phyloP scores from a whole-genome alignment of 1,284 basidiomycete species.

The Leccinum pachyderme region DNA sequence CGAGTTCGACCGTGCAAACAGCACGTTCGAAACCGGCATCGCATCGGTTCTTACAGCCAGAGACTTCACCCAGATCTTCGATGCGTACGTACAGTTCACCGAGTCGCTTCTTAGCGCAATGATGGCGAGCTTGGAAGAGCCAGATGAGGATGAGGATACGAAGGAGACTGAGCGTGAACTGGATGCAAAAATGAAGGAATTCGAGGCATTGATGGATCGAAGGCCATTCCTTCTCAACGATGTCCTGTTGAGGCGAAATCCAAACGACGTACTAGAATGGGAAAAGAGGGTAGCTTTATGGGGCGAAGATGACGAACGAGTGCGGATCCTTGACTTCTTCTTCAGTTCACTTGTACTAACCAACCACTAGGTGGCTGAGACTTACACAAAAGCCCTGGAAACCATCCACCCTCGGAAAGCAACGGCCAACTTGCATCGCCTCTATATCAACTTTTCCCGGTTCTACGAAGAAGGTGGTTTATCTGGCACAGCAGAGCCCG shows the following conservation, averaged over 20 bases:
- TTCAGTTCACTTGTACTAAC: conserved; percentile 7
- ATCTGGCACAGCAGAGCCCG: conserved; percentile 72
- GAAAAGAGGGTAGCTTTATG: conserved; percentile 95
- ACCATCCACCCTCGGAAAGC: conserved; percentile 90
- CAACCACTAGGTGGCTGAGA: conserved; percentile 76
- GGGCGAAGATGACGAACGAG: conserved; percentile 92
- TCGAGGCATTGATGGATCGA: conserved; percentile 94
- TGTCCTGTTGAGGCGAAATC: conserved; percentile 90
- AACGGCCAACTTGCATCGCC: conserved; percentile 85
- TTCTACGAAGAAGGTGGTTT: conserved; percentile 97
- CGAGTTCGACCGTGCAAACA: conserved; percentile 88
- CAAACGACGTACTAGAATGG: conserved; percentile 99
- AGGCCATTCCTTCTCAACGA: conserved; percentile 97
- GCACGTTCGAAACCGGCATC: conserved; percentile 89
- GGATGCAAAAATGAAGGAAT: conserved; percentile 88
- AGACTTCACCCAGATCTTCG: conserved; percentile 98
- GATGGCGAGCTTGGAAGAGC: conserved; percentile 80
- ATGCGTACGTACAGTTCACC: conserved; percentile 93
- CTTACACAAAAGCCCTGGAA: conserved; percentile 87
- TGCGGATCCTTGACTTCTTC: conserved; percentile 27
- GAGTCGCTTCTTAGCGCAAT: conserved; percentile 90
- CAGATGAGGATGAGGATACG: conserved; percentile 70
- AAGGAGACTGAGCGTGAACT: conserved; percentile 84
- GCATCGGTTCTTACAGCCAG: conserved; percentile 87
- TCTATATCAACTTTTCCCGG: conserved; percentile 95